Evolutionary conservation across 371 early-diverging fungal genomes (phyloP).

Genomic region (Synchytrium microbalum): DNA sequence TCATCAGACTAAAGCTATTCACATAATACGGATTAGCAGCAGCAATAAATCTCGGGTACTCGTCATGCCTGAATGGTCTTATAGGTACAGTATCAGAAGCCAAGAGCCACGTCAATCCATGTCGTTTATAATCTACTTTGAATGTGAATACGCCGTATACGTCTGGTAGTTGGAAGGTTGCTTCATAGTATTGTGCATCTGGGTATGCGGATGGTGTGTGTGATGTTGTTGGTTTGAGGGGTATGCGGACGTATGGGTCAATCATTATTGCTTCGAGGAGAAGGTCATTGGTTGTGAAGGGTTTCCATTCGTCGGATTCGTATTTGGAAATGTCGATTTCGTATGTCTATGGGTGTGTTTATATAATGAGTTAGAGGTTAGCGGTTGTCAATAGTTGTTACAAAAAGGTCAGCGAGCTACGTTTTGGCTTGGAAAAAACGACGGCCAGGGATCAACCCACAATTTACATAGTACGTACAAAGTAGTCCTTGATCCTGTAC

Average conservation of each 20-base stretch:
- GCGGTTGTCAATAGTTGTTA: too few relatives aligned
- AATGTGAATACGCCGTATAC: conserved; percentile 94
- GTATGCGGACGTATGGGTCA: conserved; percentile 83
- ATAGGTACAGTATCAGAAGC: conserved; percentile 73
- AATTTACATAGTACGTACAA: too few relatives aligned
- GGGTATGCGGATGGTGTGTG: conserved; percentile 7
- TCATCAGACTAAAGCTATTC: conserved; percentile 70
- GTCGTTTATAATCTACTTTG: conserved; percentile 75
- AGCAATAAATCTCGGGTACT: conserved; percentile 84
- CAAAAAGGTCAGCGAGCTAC: too few relatives aligned
- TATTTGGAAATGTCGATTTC: conserved; percentile 70
- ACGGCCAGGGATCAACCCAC: too few relatives aligned
- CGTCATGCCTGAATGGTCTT: conserved; percentile 87
- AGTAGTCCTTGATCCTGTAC: conserved; percentile 83
- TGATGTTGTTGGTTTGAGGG: conserved; percentile 7
- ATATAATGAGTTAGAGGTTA: too few relatives aligned
- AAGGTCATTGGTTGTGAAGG: conserved; percentile 50
- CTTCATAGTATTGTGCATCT: conserved; percentile 38
- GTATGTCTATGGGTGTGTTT: conserved; percentile 58
- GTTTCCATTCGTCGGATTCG: conserved; percentile 68
- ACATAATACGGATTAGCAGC: conserved; percentile 92
- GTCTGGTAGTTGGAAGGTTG: conserved; percentile 75
- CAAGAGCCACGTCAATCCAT: conserved; percentile 65
- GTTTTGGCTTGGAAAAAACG: too few relatives aligned
- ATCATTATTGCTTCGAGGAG: conserved; percentile 93